Evolutionary conservation across 179 eudicot species (phyloP).

Genomic region (Beta lomatogona): DNA sequence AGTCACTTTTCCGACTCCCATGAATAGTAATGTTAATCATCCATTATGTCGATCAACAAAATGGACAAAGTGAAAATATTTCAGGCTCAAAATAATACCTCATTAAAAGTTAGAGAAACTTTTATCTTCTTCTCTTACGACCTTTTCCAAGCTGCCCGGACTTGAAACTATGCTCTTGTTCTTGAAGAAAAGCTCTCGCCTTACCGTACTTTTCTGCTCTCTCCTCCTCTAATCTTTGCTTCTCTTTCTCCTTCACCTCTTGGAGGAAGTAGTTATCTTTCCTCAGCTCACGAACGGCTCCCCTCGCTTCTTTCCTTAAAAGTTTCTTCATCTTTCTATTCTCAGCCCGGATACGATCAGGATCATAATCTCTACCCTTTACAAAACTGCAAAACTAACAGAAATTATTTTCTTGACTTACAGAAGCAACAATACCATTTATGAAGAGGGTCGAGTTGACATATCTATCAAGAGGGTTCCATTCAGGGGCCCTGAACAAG

Average conservation of each 20-base stretch:
- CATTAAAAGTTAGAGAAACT: not conserved
- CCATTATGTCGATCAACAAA: not conserved
- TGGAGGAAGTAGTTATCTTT: conserved; percentile 78
- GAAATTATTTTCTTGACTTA: not conserved
- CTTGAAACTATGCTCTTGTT: conserved; percentile 87
- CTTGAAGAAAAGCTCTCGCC: conserved; percentile 84
- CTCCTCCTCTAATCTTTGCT: conserved; percentile 59
- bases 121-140: conserved; percentile 57
- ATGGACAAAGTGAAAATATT: not conserved
- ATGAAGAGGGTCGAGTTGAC: too few relatives aligned
- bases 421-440: not conserved
- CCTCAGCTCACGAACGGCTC: conserved; percentile 82
- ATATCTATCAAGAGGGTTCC: too few relatives aligned
- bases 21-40: not conserved
- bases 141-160: conserved; percentile 96
- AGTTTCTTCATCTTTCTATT: conserved; percentile 56
- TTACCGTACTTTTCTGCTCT: conserved; percentile 76
- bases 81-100: not conserved
- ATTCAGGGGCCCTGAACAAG: too few relatives aligned
- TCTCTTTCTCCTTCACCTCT: conserved; percentile 66
- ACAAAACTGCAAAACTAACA: conserved; percentile 59
- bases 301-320: conserved; percentile 57
- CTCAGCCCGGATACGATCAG: conserved; percentile 87
- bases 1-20: not conserved
- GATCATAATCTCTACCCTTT: conserved; percentile 93